Percentiles rank a stretch among this genome's conserved stretches.
These are phyloP conservation scores for Dipsacomyces acuminosporus DNA, from an alignment of 371 early-diverging fungal genomes.

Conservation along the genomic window DNA sequence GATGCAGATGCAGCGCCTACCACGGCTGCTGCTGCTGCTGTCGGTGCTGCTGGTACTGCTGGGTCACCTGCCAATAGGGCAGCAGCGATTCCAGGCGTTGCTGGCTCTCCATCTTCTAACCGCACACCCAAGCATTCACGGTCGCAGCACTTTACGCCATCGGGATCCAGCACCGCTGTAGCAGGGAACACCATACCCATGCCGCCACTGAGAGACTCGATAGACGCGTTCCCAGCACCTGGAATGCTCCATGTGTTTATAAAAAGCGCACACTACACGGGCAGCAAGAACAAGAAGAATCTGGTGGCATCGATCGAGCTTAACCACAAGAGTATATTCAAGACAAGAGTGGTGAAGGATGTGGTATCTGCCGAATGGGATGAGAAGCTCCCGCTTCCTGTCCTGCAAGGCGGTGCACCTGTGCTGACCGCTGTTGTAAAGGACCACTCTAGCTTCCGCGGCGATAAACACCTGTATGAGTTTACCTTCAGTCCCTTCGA, in stretches of 20 bases:
- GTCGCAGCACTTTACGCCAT: slow-evolving; percentile 26
- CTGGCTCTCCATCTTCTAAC: background rate
- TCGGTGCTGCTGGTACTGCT: background rate
- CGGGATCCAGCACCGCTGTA: slow-evolving; percentile 47
- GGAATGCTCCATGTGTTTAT: slow-evolving; percentile 36
- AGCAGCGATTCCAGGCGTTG: too few relatives aligned
- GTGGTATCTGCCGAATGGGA: slow-evolving; percentile 69
- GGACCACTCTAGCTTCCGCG: slow-evolving; percentile 63
- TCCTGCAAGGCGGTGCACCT: slow-evolving; percentile 46
- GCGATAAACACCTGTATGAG: slow-evolving; percentile 57
- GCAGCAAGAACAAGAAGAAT: slow-evolving; percentile 46
- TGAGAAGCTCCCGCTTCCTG: slow-evolving; percentile 51
- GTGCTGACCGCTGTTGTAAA: slow-evolving; percentile 57
- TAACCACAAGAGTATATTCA: slow-evolving; percentile 54
- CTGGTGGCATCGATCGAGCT: slow-evolving; percentile 44
- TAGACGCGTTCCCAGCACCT: slow-evolving; percentile 50
- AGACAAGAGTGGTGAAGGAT: slow-evolving; percentile 71
- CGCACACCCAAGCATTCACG: slow-evolving; percentile 2
- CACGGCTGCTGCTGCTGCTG: background rate
- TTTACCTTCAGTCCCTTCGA: slow-evolving; percentile 50
- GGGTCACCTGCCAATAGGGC: background rate
- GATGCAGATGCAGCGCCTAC: background rate
- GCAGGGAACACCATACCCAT: slow-evolving; percentile 52
- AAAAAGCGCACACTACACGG: slow-evolving; percentile 60
- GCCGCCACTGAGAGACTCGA: slow-evolving; percentile 54